These are phyloP conservation scores for Colletotrichum noveboracense DNA, from an alignment of 2,329 filamentous ascomycete species.

Conservation along the genomic window DNA sequence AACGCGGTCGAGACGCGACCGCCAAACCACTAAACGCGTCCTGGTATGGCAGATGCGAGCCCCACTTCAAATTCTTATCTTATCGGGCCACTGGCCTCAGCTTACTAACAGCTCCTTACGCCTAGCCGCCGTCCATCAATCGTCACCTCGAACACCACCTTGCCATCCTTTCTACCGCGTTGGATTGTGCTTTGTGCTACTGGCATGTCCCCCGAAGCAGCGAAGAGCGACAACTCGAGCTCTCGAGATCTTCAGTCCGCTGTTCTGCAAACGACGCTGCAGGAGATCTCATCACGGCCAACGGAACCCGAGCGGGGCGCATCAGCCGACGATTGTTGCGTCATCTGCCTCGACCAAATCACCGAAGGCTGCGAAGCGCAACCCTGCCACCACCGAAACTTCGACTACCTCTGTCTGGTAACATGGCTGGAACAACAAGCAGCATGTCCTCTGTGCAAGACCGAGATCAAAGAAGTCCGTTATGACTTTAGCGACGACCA, in stretches of 20 bases:
- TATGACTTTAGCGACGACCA: constrained; percentile 53
- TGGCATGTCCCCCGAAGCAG: constrained; percentile 15
- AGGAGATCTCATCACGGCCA: constrained; percentile 38
- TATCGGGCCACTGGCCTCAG: not conserved
- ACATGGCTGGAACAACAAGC: constrained; percentile 80
- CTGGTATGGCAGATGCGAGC: not conserved
- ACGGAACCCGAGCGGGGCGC: constrained; percentile 10
- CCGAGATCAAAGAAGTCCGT: constrained; percentile 60
- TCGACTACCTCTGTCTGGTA: constrained; percentile 84
- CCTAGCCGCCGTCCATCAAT: not conserved
- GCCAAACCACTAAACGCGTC: constrained; percentile 17
- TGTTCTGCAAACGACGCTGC: constrained; percentile 50
- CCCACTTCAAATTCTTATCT: not conserved
- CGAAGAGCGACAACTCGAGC: constrained; percentile 14
- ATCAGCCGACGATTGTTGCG: constrained; percentile 61
- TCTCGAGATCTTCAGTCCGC: constrained; percentile 42
- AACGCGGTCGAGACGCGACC: constrained; percentile 14
- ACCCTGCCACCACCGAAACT: constrained; percentile 81
- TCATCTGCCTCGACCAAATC: constrained; percentile 84
- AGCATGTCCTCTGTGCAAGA: constrained; percentile 81
- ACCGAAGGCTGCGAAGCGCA: constrained; percentile 73
- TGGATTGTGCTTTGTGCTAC: not conserved
- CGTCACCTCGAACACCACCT: not conserved
- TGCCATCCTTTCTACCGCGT: not conserved
- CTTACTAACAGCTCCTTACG: not conserved